Base-by-base conservation (phyloP, 2,329 filamentous ascomycete genomes). In the Fusarium graminum region DNA sequence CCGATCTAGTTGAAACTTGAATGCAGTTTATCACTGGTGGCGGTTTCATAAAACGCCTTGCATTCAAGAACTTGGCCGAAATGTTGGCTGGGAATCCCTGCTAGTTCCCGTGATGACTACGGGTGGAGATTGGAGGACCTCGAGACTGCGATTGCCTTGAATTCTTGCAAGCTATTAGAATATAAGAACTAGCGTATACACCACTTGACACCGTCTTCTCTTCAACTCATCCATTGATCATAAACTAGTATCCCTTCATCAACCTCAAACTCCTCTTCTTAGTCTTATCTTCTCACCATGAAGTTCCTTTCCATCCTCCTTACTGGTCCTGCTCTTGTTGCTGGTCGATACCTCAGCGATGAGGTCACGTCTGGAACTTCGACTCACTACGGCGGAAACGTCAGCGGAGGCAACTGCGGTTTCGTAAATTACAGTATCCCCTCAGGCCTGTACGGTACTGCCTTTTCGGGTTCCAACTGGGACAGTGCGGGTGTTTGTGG, bases 371-470 rank as follows among this genome's bases (percentile, higher is more conserved):
- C 64, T 12, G 72, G 72, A 19, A 63, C 61, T 5, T 74, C 73
- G 6, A 86, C 85, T 41, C 85, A 80, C 71, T 87, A 87, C 70
- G 81, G 83, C 28, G 85, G 86, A 22, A 85, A 87, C 72, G 73
- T 87, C 5, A 76, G 77, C 16, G 88, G 88, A 38, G 89, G 89
- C 53, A 82, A 80, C 50, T 92, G 89, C 76, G 86, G 84, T 1
- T 90, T 91, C 80, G 80, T 81, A 7, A 84, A 81, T 46, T 90
- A 90, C 77, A 86, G 82, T 2, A 78, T 91, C 26, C 88, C 89
- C 9, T 79, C 82, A 7, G 80, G 80, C 10, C 75, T 90, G 61
- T 87, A 80, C 69, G 89, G 89, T 44, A 88, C 87, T 7, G 89
- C 89, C 4, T 81, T 88, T 46, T 86, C 88, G 1, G 82, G 82